phyloP scores from a whole-genome alignment of 2,329 filamentous ascomycete species.

The Paramyrothecium sp. region DNA sequence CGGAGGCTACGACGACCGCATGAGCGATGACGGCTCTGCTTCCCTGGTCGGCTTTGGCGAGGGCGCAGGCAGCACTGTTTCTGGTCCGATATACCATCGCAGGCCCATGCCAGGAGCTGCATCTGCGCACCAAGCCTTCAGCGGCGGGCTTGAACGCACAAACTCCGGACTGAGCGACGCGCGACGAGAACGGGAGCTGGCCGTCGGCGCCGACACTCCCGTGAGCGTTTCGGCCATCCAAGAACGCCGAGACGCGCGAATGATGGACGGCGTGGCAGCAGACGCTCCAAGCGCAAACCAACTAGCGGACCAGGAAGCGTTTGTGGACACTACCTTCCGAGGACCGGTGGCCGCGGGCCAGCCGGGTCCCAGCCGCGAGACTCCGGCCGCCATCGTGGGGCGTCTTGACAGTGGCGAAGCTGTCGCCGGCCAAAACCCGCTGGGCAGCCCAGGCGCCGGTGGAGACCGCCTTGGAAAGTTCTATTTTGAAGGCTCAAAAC shows the following conservation, averaged over 20 bases:
- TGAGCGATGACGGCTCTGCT: slow-evolving; percentile 81
- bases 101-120: slow-evolving; percentile 40
- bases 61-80: slow-evolving; percentile 82
- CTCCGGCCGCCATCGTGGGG: slow-evolving; percentile 64
- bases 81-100: slow-evolving; percentile 69
- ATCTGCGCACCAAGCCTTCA: slow-evolving; percentile 37
- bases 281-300: slow-evolving; percentile 51
- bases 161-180: slow-evolving; percentile 52
- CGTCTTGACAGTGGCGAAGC: slow-evolving; percentile 52
- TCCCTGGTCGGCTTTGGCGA: slow-evolving; percentile 91
- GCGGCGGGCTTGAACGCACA: slow-evolving; percentile 41
- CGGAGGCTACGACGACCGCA: slow-evolving; percentile 62
- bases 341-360: slow-evolving; percentile 48
- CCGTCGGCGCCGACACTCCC: slow-evolving; percentile 37
- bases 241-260: slow-evolving; percentile 59
- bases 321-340: slow-evolving; percentile 64
- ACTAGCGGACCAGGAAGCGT: slow-evolving; percentile 48
- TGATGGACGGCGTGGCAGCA: slow-evolving; percentile 64
- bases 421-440: slow-evolving; percentile 30
- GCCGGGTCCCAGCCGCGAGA: slow-evolving; percentile 38
- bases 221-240: slow-evolving; percentile 44
- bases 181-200: slow-evolving; percentile 30
- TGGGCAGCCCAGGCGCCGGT: slow-evolving; percentile 43
- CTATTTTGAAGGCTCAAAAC: slow-evolving; percentile 55
- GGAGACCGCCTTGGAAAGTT: slow-evolving; percentile 54